Conservation (phyloP, 768 basidiomycete species). For the Pholiota microspora region DNA sequence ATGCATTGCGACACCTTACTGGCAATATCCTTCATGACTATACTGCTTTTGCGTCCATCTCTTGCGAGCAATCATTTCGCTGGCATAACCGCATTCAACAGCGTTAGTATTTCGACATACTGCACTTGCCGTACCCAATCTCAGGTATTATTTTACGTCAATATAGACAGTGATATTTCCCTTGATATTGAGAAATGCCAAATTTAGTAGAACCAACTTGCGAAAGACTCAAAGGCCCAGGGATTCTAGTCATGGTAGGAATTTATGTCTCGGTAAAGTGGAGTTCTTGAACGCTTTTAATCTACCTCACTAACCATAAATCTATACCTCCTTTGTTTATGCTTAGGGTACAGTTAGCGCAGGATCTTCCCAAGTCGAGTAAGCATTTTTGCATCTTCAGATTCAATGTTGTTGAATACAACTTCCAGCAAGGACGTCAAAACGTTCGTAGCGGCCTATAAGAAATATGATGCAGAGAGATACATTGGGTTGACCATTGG, state of each 20-base stretch:
- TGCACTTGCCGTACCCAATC: slow-evolving; percentile 34
- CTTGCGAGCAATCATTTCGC: slow-evolving; percentile 29
- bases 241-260: slow-evolving; percentile 36
- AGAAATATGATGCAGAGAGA: slow-evolving; percentile 28
- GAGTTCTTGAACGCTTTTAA: neutral
- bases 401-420: neutral
- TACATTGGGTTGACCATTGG: slow-evolving; percentile 36
- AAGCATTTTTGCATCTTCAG: slow-evolving; percentile 2
- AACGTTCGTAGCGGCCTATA: slow-evolving; percentile 29
- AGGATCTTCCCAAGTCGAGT: slow-evolving; percentile 28
- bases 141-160: slow-evolving; percentile 20
- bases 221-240: slow-evolving; percentile 24
- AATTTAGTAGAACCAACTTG: slow-evolving; percentile 33
- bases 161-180: neutral
- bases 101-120: slow-evolving; percentile 26
- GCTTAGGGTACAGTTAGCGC: slow-evolving; percentile 27
- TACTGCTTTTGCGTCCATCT: no score
- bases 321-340: neutral
- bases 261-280: slow-evolving; percentile 28
- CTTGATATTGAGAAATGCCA: neutral
- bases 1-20: no score
- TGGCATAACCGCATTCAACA: slow-evolving; percentile 33
- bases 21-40: no score
- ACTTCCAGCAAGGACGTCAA: slow-evolving; percentile 31
- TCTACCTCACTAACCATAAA: neutral